phyloP scores from a whole-genome alignment of 192 early-diverging fungal genomes.

The Paraglomus brasilianum region DNA sequence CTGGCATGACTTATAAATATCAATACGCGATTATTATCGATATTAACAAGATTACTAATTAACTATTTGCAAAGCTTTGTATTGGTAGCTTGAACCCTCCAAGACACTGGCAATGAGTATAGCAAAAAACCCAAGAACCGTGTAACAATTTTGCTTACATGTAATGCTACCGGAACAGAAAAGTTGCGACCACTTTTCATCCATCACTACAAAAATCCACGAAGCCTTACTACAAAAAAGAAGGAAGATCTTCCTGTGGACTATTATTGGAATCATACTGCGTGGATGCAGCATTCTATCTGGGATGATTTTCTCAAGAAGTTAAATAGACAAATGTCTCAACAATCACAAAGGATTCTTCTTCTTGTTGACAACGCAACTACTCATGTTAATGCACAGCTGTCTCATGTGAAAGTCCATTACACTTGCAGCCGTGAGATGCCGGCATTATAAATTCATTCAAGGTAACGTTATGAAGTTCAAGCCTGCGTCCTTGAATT shows the following conservation, averaged over 20 bases:
- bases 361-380: conserved; percentile 4
- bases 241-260: background rate
- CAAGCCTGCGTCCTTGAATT: too few species aligned
- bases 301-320: background rate
- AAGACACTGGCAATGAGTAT: background rate
- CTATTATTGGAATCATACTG: background rate
- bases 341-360: background rate
- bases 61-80: too few species aligned
- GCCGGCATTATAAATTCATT: conserved; percentile 4
- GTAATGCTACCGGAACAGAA: background rate
- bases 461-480: too few species aligned
- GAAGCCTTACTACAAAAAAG: background rate
- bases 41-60: too few species aligned
- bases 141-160: background rate
- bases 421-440: conserved; percentile 4
- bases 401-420: background rate
- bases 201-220: conserved; percentile 3
- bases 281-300: conserved; percentile 8
- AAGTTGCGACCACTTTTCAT: background rate
- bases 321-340: background rate
- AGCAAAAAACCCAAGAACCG: background rate
- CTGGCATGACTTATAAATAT: too few species aligned
- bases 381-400: background rate
- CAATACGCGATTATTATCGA: too few species aligned
- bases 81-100: conserved; percentile 1